Evolutionary conservation across 78 protist species (phyloP).

Genomic region (Cyanophora paradoxa): DNA sequence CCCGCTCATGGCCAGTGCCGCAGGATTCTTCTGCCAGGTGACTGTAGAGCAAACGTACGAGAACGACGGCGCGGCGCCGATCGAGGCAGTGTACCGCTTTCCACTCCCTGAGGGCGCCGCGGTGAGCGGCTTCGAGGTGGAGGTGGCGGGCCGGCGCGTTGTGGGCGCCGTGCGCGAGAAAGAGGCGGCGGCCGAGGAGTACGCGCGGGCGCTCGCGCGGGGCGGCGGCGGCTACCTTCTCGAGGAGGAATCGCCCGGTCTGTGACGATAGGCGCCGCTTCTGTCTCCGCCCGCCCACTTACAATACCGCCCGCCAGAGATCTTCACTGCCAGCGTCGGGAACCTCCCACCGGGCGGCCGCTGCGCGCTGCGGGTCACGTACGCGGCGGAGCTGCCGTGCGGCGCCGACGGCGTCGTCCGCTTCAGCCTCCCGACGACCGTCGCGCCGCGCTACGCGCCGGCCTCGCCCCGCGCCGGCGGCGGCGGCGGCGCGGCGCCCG

Average conservation of each 20-base stretch:
- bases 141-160: constrained; percentile 57
- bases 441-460: constrained; percentile 55
- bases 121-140: constrained; percentile 77
- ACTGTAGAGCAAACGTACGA: no score
- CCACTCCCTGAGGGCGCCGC: no score
- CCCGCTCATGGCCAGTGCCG: no score
- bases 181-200: constrained; percentile 59
- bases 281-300: no score
- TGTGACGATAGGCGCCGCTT: no score
- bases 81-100: constrained; percentile 71
- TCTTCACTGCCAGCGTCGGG: constrained; percentile 73
- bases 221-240: constrained; percentile 74
- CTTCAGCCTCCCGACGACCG: constrained; percentile 60
- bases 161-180: constrained; percentile 72
- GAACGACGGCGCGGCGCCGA: no score
- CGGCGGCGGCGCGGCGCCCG: no score
- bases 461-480: background rate
- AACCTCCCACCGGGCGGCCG: constrained; percentile 58
- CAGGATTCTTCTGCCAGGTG: no score
- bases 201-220: constrained; percentile 40
- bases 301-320: no score
- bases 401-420: constrained; percentile 33
- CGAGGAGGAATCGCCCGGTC: constrained; percentile 43
- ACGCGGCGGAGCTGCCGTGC: constrained; percentile 51
- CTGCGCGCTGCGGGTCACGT: constrained; percentile 52